A percentile compares a stretch with the other conserved stretches of the same genome.
Evolutionary conservation across 2,329 filamentous ascomycete genomes (phyloP).

Genomic region (Nigrospora osmanthi): DNA sequence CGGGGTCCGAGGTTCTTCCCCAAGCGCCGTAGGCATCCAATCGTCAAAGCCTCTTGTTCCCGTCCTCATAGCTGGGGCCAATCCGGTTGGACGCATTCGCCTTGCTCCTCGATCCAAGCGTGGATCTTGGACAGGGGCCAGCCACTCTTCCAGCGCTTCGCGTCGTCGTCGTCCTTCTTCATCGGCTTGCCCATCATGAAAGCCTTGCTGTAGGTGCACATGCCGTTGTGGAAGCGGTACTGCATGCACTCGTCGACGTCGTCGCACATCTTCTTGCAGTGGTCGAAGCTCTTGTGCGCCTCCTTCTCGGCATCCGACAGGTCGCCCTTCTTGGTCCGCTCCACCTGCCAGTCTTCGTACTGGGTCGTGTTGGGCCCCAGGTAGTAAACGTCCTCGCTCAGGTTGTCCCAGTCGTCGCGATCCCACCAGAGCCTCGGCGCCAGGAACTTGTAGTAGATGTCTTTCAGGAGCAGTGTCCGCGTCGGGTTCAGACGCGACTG

Average conservation of each 20-base stretch:
- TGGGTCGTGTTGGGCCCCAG: conserved; percentile 20
- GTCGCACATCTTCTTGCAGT: conserved; percentile 37
- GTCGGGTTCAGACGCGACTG: conserved; percentile 6
- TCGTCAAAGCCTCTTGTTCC: too few relatives aligned
- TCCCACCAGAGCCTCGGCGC: conserved; percentile 26
- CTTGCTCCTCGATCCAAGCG: conserved; percentile 28
- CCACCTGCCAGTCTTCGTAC: conserved; percentile 22
- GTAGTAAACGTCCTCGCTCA: conserved; percentile 36
- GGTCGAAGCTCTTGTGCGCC: conserved; percentile 31
- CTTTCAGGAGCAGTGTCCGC: conserved; percentile 32
- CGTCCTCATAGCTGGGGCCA: neutral
- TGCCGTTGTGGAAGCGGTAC: conserved; percentile 28
- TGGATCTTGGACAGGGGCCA: conserved; percentile 33
- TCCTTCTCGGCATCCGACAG: conserved; percentile 27
- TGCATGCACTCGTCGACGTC: conserved; percentile 28
- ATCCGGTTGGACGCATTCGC: conserved; percentile 18
- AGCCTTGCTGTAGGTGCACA: conserved; percentile 26
- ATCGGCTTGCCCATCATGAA: conserved; percentile 31
- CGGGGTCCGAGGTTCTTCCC: too few relatives aligned
- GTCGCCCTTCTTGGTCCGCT: conserved; percentile 22
- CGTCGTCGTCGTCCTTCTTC: conserved; percentile 17
- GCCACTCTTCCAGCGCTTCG: conserved; percentile 27
- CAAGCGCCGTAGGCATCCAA: too few relatives aligned
- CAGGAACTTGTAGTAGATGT: conserved; percentile 40
- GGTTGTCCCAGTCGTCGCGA: conserved; percentile 46